A percentile compares a stretch with the other conserved stretches of the same genome.
Conservation (phyloP, 306 rosid species). For the Castanospermum australe region DNA sequence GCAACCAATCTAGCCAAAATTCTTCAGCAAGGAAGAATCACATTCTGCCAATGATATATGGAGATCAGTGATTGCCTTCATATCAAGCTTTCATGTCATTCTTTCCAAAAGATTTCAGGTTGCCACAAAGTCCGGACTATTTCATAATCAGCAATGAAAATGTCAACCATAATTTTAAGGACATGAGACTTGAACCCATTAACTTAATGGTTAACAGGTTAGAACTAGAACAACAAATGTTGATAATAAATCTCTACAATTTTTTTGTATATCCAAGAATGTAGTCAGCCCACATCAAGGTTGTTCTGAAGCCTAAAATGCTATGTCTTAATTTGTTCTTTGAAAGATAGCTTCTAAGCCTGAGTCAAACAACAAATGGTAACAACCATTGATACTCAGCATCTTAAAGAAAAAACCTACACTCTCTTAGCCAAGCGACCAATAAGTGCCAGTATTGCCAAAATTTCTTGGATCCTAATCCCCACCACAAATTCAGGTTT, state of each 20-base stretch:
- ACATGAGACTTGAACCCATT: neutral
- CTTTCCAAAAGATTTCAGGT: neutral
- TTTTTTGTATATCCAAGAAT: neutral
- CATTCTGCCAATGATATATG: neutral
- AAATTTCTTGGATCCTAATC: neutral
- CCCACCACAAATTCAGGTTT: neutral
- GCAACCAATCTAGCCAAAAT: constrained; percentile 11
- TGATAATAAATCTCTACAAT: neutral
- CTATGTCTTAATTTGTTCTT: neutral
- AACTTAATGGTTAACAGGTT: constrained; percentile 8
- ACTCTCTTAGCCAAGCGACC: neutral
- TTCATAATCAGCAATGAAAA: constrained; percentile 13
- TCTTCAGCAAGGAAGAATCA: neutral
- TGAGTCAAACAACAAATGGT: neutral
- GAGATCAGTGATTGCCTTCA: neutral
- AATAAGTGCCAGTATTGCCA: neutral
- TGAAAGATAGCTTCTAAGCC: neutral
- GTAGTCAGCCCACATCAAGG: neutral
- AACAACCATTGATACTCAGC: neutral
- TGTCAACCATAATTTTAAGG: neutral
- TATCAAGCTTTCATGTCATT: neutral
- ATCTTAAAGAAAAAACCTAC: constrained; percentile 7
- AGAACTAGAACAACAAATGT: neutral
- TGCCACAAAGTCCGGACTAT: neutral
- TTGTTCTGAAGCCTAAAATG: neutral